Evolutionary conservation across 2,329 filamentous ascomycete species (phyloP).

Genomic region (Fusarium sp.): DNA sequence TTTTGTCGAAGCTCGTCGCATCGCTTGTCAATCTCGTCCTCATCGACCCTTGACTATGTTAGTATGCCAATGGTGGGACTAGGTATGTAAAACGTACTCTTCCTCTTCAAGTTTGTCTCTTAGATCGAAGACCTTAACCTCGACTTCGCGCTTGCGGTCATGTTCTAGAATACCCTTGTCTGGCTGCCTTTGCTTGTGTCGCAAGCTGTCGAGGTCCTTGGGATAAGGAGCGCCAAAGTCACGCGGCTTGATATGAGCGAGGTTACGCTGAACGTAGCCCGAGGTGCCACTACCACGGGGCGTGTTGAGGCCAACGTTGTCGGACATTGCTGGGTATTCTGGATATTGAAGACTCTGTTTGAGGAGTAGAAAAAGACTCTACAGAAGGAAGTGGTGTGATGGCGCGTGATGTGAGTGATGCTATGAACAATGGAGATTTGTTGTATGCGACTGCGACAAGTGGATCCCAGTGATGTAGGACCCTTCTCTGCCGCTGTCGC

Average conservation of each 20-base stretch:
- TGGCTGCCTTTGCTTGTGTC: slow-evolving; percentile 84
- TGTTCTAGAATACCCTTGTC: slow-evolving; percentile 95
- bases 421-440: slow-evolving; percentile 14
- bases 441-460: slow-evolving; percentile 22
- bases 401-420: background rate
- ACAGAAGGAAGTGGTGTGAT: background rate
- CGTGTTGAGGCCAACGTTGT: slow-evolving; percentile 95
- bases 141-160: slow-evolving; percentile 89
- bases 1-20: slow-evolving; percentile 60
- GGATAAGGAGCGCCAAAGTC: slow-evolving; percentile 84
- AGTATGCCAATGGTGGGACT: background rate
- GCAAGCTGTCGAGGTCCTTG: slow-evolving; percentile 75
- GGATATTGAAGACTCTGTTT: background rate
- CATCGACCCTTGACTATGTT: slow-evolving; percentile 72
- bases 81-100: slow-evolving; percentile 65
- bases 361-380: background rate
- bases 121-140: slow-evolving; percentile 93
- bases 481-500: slow-evolving; percentile 18
- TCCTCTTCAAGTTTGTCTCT: slow-evolving; percentile 93
- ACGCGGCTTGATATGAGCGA: slow-evolving; percentile 87
- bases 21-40: slow-evolving; percentile 87
- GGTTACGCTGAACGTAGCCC: slow-evolving; percentile 96
- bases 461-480: slow-evolving; percentile 37
- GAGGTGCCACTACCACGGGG: slow-evolving; percentile 96
- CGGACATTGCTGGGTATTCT: slow-evolving; percentile 75